Base-by-base conservation (phyloP, 805 yeast genomes). In the Wickerhamomyces subpelliculosus region DNA sequence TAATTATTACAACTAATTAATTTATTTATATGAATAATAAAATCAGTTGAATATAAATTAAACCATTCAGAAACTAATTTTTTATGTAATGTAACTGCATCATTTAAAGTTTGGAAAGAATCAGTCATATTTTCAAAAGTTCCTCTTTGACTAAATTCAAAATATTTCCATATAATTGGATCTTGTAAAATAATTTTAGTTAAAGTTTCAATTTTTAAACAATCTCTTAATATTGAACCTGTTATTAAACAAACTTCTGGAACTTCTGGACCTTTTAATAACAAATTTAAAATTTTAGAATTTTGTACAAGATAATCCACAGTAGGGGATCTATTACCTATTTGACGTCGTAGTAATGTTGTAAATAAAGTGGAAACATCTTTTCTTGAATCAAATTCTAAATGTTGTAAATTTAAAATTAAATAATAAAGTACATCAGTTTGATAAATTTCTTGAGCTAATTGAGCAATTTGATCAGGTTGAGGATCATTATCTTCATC, bases 81-180 rank as follows among this genome's bases (percentile, higher is more conserved):
- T 45, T 81, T 80, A 62, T 87, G 95, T 4, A 65, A 52, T 0
- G 88, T 78, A 34, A 93, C 65, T 27, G 84, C 63, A 43, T 80
- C 90, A 48, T 67, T 73, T 50, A 84, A 63, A 1, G 95, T 85
- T 38, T 81, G 78, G 60, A 90, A 84, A 1, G 95, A 77, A 55
- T 88, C 96, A 0, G 96, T 85, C 40, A 95, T 87, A 18, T 84
- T 76, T 61, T 93, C 97, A 64, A 93, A 93, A 22, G 83, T 78
- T 5, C 80, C 81, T 27, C 73, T 67, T 48, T 79, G 81, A 28
- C 85, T 84, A 57, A 84, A 86, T 32, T 73, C 76, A 60, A 93
- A 90, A 51, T 78, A 81, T 44, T 76, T 75, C 97, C 97, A 93
- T 45, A 90, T 70, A 19, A 67, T 63, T 16, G 75, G 72, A 45